Percentiles rank a stretch among this genome's conserved stretches.
phyloP scores from a whole-genome alignment of 345 rosid species.

The Lepidium sativum region DNA sequence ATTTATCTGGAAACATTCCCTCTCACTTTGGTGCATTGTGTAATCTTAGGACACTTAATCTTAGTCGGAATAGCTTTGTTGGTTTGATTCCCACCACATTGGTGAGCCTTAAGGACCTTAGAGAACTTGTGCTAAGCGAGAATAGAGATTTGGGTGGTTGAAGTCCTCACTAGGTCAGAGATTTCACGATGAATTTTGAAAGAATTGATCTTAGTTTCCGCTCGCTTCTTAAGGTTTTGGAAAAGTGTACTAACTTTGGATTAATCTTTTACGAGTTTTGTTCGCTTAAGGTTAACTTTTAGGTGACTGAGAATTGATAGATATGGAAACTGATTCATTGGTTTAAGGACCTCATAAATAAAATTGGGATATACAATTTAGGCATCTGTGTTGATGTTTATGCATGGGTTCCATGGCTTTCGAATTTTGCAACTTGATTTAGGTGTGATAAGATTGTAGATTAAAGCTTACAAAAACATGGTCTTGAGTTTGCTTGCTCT shows the following conservation, averaged over 20 bases:
- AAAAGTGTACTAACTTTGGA: no score
- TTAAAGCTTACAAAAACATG: background rate
- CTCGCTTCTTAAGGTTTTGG: conserved; percentile 64
- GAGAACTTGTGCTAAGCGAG: conserved; percentile 45
- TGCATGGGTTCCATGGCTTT: background rate
- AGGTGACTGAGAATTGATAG: background rate
- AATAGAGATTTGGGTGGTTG: conserved; percentile 54
- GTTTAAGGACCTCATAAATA: background rate
- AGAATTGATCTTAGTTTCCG: conserved; percentile 61
- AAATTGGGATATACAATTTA: background rate
- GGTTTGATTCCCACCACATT: conserved; percentile 53
- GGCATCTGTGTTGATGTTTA: background rate
- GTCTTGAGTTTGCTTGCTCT: background rate
- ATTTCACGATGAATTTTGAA: conserved; percentile 43
- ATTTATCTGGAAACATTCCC: conserved; percentile 54
- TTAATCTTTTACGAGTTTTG: no score
- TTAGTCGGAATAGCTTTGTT: conserved; percentile 44
- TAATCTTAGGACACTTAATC: conserved; percentile 57
- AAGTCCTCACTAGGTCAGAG: conserved; percentile 61
- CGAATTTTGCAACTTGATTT: background rate
- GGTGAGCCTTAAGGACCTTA: conserved; percentile 39
- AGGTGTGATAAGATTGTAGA: background rate
- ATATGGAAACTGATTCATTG: background rate
- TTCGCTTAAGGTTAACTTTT: background rate
- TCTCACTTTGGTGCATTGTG: conserved; percentile 47